These are phyloP conservation scores for Galeopsis tetrahit DNA, from an alignment of 257 asterid genomes.

Conservation along the genomic window DNA sequence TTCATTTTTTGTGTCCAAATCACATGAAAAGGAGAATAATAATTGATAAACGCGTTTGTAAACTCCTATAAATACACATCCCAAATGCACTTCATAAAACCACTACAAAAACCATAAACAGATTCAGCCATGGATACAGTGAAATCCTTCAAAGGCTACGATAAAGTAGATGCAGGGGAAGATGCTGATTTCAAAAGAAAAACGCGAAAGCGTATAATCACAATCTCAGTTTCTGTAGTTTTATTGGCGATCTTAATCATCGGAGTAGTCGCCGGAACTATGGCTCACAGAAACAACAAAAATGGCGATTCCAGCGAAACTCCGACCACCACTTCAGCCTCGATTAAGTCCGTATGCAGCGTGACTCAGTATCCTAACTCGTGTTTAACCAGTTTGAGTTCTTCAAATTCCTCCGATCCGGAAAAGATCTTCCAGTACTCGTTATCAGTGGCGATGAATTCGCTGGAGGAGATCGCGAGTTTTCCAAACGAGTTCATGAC, in stretches of 20 bases:
- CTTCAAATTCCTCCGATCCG: conserved; percentile 62
- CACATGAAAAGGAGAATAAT: too few relatives aligned
- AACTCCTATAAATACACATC: conserved; percentile 28
- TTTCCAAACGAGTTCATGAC: conserved; percentile 44
- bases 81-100: neutral
- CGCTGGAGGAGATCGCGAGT: conserved; percentile 42
- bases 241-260: conserved; percentile 44
- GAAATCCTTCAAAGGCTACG: conserved; percentile 88
- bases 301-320: neutral
- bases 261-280: conserved; percentile 66
- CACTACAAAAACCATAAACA: neutral
- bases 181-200: conserved; percentile 62
- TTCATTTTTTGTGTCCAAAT: too few relatives aligned
- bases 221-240: conserved; percentile 49
- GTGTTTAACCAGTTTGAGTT: conserved; percentile 49
- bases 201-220: conserved; percentile 61
- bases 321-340: conserved; percentile 45
- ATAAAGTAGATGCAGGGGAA: conserved; percentile 67
- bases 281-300: conserved; percentile 42
- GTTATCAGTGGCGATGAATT: conserved; percentile 40
- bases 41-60: neutral
- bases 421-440: conserved; percentile 59
- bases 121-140: conserved; percentile 59
- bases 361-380: conserved; percentile 62
- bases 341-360: conserved; percentile 66